These are phyloP conservation scores for Pseudopyrenochaeta lycopersici DNA, from an alignment of 2,329 filamentous ascomycete genomes.

Conservation along the genomic window DNA sequence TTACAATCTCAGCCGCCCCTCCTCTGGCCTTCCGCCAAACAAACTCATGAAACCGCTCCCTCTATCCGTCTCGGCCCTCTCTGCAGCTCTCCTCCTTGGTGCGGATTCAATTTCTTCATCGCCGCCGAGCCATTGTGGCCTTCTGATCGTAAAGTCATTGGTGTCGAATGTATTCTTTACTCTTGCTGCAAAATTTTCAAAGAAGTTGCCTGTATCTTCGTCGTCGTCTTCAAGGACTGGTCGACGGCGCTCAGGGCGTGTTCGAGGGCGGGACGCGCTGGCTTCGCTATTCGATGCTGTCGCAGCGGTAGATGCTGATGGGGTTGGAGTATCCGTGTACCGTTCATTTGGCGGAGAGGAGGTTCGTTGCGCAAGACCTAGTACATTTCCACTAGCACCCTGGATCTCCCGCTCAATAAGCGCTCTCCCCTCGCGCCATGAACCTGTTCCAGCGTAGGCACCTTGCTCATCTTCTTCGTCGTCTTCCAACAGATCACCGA, in stretches of 20 bases:
- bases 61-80: conserved; percentile 15
- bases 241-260: conserved; percentile 27
- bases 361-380: conserved; percentile 38
- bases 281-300: conserved; percentile 13
- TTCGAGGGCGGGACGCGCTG: conserved; percentile 7
- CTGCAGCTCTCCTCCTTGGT: conserved; percentile 5
- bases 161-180: conserved; percentile 93
- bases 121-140: conserved; percentile 82
- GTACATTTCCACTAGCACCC: conserved; percentile 50
- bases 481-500: conserved; percentile 80
- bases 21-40: conserved; percentile 45
- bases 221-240: conserved; percentile 58
- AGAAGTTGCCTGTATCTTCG: conserved; percentile 80
- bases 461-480: conserved; percentile 74
- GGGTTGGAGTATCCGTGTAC: conserved; percentile 32
- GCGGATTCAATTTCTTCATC: conserved; percentile 46
- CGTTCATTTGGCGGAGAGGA: conserved; percentile 27
- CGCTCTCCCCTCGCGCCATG: conserved; percentile 90
- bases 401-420: conserved; percentile 84
- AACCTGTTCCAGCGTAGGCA: conserved; percentile 75
- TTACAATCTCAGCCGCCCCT: conserved; percentile 46
- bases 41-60: conserved; percentile 35
- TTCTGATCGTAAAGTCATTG: conserved; percentile 60
- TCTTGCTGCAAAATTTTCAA: conserved; percentile 82
- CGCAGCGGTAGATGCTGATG: conserved; percentile 4